phyloP scores from a whole-genome alignment of 208 protist genomes.

The Herpetomonas samuelpessoai region DNA sequence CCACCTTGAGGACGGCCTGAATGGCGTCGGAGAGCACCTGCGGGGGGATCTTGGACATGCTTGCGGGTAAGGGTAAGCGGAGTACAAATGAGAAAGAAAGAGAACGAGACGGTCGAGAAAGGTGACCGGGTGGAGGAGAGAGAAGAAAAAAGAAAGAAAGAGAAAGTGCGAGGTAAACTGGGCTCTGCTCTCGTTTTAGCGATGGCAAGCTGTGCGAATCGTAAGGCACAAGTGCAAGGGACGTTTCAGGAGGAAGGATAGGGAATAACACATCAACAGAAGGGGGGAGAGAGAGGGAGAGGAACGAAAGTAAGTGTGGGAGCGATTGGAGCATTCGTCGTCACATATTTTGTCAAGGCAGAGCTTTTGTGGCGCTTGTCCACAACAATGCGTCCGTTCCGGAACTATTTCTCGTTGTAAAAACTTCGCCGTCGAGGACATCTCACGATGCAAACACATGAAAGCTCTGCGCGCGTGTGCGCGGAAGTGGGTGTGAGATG shows the following conservation, averaged over 20 bases:
- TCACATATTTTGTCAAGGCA: too few species aligned
- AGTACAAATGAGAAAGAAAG: slow-evolving; percentile 2
- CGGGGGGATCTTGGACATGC: slow-evolving; percentile 90
- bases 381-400: too few species aligned
- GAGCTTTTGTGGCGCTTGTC: too few species aligned
- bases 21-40: slow-evolving; percentile 80
- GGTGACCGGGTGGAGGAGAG: background rate
- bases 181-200: slow-evolving; percentile 25
- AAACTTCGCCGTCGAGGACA: too few species aligned
- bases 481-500: too few species aligned
- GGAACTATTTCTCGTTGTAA: too few species aligned
- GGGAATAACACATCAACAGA: background rate
- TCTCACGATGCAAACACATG: too few species aligned
- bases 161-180: slow-evolving; percentile 16
- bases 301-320: too few species aligned
- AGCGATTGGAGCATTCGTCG: too few species aligned
- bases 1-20: slow-evolving; percentile 63
- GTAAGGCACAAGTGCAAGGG: background rate
- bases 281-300: slow-evolving; percentile 2
- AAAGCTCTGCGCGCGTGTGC: too few species aligned
- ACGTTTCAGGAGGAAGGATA: too few species aligned
- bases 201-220: slow-evolving; percentile 1
- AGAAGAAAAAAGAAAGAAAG: slow-evolving; percentile 16
- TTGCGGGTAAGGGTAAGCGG: background rate
- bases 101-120: background rate